Percentiles rank a stretch among this genome's conserved stretches.
phyloP scores from a whole-genome alignment of 345 rosid species.

The Eucalyptus dawsonii region DNA sequence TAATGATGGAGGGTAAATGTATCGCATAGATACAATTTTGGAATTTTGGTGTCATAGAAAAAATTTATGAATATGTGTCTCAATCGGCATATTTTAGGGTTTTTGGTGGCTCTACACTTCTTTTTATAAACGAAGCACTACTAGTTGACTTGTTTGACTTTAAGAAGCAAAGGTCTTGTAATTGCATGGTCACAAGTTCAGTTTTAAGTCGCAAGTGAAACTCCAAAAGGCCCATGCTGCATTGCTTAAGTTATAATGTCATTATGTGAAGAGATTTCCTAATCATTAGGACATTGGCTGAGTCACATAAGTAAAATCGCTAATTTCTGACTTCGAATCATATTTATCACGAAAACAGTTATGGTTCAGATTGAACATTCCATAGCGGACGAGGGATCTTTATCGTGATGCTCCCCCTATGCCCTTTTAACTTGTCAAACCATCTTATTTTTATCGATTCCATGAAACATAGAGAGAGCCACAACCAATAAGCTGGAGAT shows the following conservation, averaged over 20 bases:
- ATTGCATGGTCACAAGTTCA: neutral
- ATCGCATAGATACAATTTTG: rapidly evolving
- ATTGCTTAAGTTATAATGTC: rapidly evolving
- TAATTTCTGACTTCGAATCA: rapidly evolving
- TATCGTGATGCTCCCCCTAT: rapidly evolving
- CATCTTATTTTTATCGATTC: neutral
- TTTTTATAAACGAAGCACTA: too few relatives aligned
- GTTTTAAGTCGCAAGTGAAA: too few relatives aligned
- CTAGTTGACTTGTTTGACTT: too few relatives aligned
- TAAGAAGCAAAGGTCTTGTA: neutral
- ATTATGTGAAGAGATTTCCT: neutral
- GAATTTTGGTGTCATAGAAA: rapidly evolving
- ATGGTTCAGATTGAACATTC: rapidly evolving
- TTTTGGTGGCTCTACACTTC: neutral
- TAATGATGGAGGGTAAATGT: rapidly evolving
- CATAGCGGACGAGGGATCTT: neutral
- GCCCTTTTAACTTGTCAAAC: neutral
- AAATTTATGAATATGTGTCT: rapidly evolving
- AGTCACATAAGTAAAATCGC: rapidly evolving
- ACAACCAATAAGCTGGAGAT: rapidly evolving
- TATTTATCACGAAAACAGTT: too few relatives aligned
- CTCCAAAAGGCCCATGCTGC: neutral
- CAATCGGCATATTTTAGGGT: rapidly evolving
- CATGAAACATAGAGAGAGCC: neutral
- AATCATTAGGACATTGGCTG: rapidly evolving